Base-by-base conservation (phyloP, 2,329 filamentous ascomycete genomes). In the Phyllosticta capitalensis region DNA sequence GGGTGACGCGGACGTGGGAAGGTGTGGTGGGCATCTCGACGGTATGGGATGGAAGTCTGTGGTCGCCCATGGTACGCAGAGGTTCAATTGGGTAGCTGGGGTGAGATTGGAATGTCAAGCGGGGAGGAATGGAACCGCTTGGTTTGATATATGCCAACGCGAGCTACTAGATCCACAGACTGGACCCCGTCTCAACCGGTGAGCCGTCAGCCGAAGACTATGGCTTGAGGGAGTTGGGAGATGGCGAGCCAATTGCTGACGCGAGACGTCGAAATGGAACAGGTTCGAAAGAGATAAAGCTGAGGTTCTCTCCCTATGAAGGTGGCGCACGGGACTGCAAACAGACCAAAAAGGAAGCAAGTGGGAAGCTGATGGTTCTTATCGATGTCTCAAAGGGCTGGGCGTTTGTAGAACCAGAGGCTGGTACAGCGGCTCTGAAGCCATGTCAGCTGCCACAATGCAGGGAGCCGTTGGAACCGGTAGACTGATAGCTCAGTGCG, bases 51-150 rank as follows among this genome's bases (percentile, higher is more conserved):
- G 52, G 19, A 10, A 51, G 26, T 2, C 30, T 20, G 52, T 50
- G 22, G 4, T 59, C 56, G 38, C 56, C 56, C 56, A 59, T 59
- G 55, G 22, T 14, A 21, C 45, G 5, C 9, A 33, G n/a, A 22
- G 55, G 24, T 26, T 45, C n/a, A 17, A 45, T 19, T 50, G 10
- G 19, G 20, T 12, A 7, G 56, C 6, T 5, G 1, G 30, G 5
- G 10, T 24, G 22, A 19, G 14, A 20, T 22, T 54, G n/a, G 52
- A 21, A 28, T 30, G 22, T 5, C 21, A 52, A 45, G 7, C 38
- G 17, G 17, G 33, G 51, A 10, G 22, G 30, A 19, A 48, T 14
- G n/a, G 48, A 49, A 51, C 20, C 33, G 21, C 24, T 21, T 28
- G 21, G 20, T 28, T 52, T 54, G 33, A 26, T 30, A 53, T 58